Evolutionary conservation across 116 monocot species (phyloP).

Genomic region (Zostera marina): DNA sequence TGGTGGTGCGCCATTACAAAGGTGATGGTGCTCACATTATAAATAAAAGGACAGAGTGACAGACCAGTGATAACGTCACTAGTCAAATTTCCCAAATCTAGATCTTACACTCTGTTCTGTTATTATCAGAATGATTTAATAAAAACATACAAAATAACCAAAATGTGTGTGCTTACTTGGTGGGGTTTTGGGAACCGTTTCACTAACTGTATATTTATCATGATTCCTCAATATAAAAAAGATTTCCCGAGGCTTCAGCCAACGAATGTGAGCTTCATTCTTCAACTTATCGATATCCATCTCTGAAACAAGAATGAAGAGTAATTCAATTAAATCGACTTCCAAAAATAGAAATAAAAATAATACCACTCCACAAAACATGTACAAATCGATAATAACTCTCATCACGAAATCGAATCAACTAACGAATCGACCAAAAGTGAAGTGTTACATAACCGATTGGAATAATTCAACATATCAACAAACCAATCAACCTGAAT

Average conservation of each 20-base stretch:
- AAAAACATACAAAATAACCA: not conserved
- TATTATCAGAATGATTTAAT: not conserved
- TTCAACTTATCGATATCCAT: slow-evolving; percentile 42
- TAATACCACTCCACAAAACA: not conserved
- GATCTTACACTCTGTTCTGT: too few species aligned
- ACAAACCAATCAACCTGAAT: too few species aligned
- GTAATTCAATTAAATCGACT: not conserved
- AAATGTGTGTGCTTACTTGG: slow-evolving; percentile 26
- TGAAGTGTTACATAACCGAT: too few species aligned
- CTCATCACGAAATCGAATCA: too few species aligned
- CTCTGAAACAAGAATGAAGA: slow-evolving; percentile 14
- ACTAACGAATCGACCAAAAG: too few species aligned
- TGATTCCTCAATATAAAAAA: slow-evolving; percentile 62
- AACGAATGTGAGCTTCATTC: slow-evolving; percentile 44
- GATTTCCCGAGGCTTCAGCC: slow-evolving; percentile 80
- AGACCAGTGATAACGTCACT: too few species aligned
- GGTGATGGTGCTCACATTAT: too few species aligned
- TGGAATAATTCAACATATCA: too few species aligned
- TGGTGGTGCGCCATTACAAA: too few species aligned
- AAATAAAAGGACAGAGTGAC: too few species aligned
- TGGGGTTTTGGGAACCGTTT: slow-evolving; percentile 35
- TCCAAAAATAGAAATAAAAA: not conserved
- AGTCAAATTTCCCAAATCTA: too few species aligned
- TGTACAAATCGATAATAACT: not conserved
- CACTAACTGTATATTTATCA: slow-evolving; percentile 29